A percentile compares a stretch with the other conserved stretches of the same genome.
Conservation (phyloP, 1,139 yeast genomes). For the Candida tropicalis region DNA sequence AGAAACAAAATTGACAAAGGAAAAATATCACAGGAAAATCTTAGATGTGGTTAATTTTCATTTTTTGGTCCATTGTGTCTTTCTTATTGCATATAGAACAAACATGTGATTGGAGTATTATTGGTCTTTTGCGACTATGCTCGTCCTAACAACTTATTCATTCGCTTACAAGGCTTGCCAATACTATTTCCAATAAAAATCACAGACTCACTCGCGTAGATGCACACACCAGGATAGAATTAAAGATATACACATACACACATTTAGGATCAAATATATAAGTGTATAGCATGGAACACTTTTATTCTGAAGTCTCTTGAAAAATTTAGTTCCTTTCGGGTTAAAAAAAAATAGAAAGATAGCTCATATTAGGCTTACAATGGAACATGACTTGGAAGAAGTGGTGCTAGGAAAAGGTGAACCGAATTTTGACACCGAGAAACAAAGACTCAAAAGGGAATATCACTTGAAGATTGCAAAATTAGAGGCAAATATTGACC, state of each 20-base stretch:
- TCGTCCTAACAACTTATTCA: not conserved
- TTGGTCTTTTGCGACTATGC: not conserved
- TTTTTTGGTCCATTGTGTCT: not conserved
- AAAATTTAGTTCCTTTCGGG: too few relatives aligned
- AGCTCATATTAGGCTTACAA: too few relatives aligned
- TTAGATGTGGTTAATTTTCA: too few relatives aligned
- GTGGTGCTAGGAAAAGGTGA: constrained; percentile 3
- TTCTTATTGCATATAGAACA: not conserved
- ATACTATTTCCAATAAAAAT: not conserved
- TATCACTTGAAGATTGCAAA: constrained; percentile 2
- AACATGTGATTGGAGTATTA: not conserved
- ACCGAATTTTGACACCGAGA: constrained; percentile 1
- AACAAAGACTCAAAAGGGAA: constrained; percentile 5
- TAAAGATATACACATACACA: not conserved
- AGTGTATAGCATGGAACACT: not conserved
- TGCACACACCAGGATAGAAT: not conserved
- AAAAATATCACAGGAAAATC: not conserved
- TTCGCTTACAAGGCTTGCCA: not conserved
- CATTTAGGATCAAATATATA: not conserved
- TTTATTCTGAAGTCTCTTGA: not conserved
- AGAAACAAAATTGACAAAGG: not conserved
- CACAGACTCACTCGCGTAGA: not conserved
- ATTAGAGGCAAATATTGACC: constrained; percentile 6
- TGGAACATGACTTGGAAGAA: constrained; percentile 3
- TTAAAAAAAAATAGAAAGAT: not conserved